A percentile compares a stretch with the other conserved stretches of the same genome.
phyloP scores from a whole-genome alignment of 495 filamentous ascomycete species.

The Platismatia glauca region DNA sequence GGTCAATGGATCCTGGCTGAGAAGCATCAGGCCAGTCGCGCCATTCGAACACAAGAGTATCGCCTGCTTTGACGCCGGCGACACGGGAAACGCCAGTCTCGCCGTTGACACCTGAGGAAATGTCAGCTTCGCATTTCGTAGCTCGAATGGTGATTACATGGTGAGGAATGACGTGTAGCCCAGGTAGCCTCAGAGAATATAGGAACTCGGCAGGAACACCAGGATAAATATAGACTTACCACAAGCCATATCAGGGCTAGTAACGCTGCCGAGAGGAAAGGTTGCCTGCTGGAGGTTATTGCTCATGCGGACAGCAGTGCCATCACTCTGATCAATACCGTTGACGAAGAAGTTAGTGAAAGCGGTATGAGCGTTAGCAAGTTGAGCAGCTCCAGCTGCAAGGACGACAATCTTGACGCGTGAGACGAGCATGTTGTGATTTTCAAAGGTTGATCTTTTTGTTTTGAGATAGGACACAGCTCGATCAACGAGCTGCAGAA shows the following conservation, averaged over 20 bases:
- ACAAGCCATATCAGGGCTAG: slow-evolving; percentile 59
- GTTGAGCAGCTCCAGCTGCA: slow-evolving; percentile 16
- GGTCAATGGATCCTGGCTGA: slow-evolving; percentile 47
- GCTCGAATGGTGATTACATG: not conserved
- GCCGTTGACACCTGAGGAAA: slow-evolving; percentile 45
- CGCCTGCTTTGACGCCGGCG: slow-evolving; percentile 44
- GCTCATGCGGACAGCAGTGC: slow-evolving; percentile 60
- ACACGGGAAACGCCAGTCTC: slow-evolving; percentile 47
- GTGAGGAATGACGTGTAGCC: not conserved
- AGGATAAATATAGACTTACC: slow-evolving; percentile 36
- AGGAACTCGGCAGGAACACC: not conserved
- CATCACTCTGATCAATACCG: slow-evolving; percentile 56
- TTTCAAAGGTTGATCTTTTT: not conserved
- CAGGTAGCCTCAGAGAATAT: not conserved
- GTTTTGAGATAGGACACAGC: not conserved
- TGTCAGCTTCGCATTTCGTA: not conserved
- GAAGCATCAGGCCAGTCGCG: slow-evolving; percentile 50
- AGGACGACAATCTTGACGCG: slow-evolving; percentile 11
- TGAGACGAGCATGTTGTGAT: slow-evolving; percentile 11
- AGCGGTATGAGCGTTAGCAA: slow-evolving; percentile 49
- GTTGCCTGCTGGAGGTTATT: slow-evolving; percentile 40
- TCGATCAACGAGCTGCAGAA: slow-evolving; percentile 19
- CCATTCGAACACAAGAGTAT: slow-evolving; percentile 54
- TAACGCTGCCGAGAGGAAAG: slow-evolving; percentile 40
- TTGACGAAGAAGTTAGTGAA: slow-evolving; percentile 60